Evolutionary conservation across 495 filamentous ascomycete genomes (phyloP).

Genomic region (Podospora fimiseda): DNA sequence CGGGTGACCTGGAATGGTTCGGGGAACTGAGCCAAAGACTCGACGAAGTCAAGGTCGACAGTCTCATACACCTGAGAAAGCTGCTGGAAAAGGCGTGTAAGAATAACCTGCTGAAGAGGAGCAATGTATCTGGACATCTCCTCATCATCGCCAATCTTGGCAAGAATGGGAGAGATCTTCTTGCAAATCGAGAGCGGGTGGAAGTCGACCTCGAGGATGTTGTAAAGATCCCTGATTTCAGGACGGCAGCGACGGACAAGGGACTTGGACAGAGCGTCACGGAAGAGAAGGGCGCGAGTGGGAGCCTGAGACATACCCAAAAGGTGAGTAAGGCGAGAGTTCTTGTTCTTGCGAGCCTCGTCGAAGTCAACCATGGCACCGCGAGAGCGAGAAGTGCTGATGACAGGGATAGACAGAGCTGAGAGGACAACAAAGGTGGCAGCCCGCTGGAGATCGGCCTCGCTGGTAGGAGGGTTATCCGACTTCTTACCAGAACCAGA

Average conservation of each 20-base stretch:
- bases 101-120: conserved; percentile 94
- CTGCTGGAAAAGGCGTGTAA: conserved; percentile 97
- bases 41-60: conserved; percentile 88
- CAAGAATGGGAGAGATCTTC: conserved; percentile 94
- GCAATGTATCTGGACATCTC: conserved; percentile 96
- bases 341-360: conserved; percentile 97
- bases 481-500: conserved; percentile 83
- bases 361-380: conserved; percentile 95
- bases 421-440: conserved; percentile 96
- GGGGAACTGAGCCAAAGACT: conserved; percentile 90
- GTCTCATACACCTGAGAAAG: conserved; percentile 98
- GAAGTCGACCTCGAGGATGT: conserved; percentile 98
- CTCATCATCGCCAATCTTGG: conserved; percentile 86
- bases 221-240: conserved; percentile 93
- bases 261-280: conserved; percentile 90
- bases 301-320: conserved; percentile 87
- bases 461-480: conserved; percentile 82
- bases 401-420: conserved; percentile 93
- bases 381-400: conserved; percentile 93
- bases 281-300: conserved; percentile 85
- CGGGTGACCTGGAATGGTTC: conserved; percentile 92
- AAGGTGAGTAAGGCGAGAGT: conserved; percentile 89
- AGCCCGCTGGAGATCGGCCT: conserved; percentile 75
- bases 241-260: conserved; percentile 84
- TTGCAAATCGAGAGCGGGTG: conserved; percentile 97